Evolutionary conservation across 805 yeast genomes (phyloP), one percentile per base, ranked within the genome.

Genomic region (Wickerhamomyces alni): DNA sequence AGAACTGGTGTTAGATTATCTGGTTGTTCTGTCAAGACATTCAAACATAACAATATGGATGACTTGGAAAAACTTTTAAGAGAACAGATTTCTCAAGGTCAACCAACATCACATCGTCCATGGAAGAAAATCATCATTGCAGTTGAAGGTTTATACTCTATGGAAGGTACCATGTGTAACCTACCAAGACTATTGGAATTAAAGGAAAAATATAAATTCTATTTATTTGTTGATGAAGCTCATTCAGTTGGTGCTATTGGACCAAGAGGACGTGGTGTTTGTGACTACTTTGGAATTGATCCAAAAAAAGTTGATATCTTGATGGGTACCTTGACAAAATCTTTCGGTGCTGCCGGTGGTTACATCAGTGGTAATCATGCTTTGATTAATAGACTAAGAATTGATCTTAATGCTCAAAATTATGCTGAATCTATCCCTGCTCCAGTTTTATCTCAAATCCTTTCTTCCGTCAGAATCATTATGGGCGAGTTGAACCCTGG

Each of bases 181-280:
- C 70, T 89, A 51, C 96, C 96, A 5, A 70, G 65, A 43, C 57
- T 89, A 33, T 73, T 89, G 21, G 83, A 74, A 51, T 67, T 89
- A 46, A 81, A 83, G 53, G 74, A 84, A 29, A 86, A 85, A 58
- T 93, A 94, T 67, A 87, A 87, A 54, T 85, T 91, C 57, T 87
- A 86, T 57, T 65, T 93, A 38, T 93, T 85, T 56, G 85, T 94
- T 45, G 99, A 93, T 61, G 99, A 93, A 63, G 99, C 99, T 11
- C 99, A 93, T 62, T 91, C 98, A 5, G 83, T 93, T 55, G 99
- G 99, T 54, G 99, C 99, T n/a, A 74, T 93, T 66, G 99, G 99
- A 22, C 93, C 94, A 33, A 65, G 66, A 38, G 99, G 99, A 34
- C 80, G 85, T 57, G 99, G 99, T 57, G 83, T 93, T 28, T 89